Conservation (phyloP, 106 monocot species). For the Chionographis japonica region DNA sequence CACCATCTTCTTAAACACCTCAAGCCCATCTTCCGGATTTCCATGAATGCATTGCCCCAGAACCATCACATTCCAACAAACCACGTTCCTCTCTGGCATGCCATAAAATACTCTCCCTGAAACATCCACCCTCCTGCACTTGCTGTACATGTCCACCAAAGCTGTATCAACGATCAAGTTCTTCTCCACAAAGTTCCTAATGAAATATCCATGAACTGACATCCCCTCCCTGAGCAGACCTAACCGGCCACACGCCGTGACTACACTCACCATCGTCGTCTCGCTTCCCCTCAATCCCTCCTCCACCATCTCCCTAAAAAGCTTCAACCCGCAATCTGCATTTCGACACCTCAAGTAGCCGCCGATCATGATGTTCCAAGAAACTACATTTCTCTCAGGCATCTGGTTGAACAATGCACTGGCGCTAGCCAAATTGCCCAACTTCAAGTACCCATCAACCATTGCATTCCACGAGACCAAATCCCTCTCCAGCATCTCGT, state of each 20-base stretch:
- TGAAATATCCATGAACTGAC: slow-evolving; percentile 18
- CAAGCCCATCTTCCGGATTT: slow-evolving; percentile 22
- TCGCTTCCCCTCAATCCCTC: slow-evolving; percentile 3
- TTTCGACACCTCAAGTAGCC: slow-evolving; percentile 19
- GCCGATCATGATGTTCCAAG: slow-evolving; percentile 43
- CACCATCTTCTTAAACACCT: slow-evolving; percentile 26
- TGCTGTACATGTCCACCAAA: slow-evolving; percentile 46
- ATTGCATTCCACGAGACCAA: slow-evolving; percentile 32
- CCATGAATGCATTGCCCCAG: slow-evolving; percentile 36
- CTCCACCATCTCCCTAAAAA: slow-evolving; percentile 25
- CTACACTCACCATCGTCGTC: slow-evolving; percentile 21
- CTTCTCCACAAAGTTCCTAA: slow-evolving; percentile 20
- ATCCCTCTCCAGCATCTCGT: slow-evolving; percentile 25
- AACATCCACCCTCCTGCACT: slow-evolving; percentile 25
- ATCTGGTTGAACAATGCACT: slow-evolving; percentile 26
- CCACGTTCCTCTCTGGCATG: slow-evolving; percentile 31
- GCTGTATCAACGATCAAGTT: slow-evolving; percentile 40
- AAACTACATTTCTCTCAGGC: slow-evolving; percentile 34
- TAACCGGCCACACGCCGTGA: slow-evolving; percentile 29
- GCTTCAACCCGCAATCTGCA: slow-evolving; percentile 12
- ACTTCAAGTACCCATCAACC: slow-evolving; percentile 16
- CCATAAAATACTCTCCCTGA: slow-evolving; percentile 36
- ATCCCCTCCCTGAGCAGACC: slow-evolving; percentile 22
- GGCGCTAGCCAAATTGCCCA: slow-evolving; percentile 18
- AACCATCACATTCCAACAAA: slow-evolving; percentile 58